phyloP scores from a whole-genome alignment of 208 protist genomes.

The Crithidia expoeki region DNA sequence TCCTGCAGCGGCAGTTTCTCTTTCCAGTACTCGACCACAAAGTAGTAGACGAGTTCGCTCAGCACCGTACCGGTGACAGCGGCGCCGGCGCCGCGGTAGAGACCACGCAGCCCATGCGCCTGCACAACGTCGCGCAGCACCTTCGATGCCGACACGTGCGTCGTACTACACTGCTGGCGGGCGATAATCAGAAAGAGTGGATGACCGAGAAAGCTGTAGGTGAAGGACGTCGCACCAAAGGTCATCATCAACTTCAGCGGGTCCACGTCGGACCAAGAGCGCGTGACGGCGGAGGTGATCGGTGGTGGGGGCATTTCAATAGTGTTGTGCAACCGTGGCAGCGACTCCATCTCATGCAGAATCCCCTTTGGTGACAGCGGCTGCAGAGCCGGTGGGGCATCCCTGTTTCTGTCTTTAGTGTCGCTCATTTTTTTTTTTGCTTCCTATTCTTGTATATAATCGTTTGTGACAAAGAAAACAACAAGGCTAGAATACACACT shows the following conservation, averaged over 20 bases:
- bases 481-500: too few relatives aligned
- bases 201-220: constrained; percentile 68
- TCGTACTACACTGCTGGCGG: constrained; percentile 72
- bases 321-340: constrained; percentile 24
- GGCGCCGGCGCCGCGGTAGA: constrained; percentile 72
- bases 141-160: constrained; percentile 40
- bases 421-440: constrained; percentile 5
- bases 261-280: constrained; percentile 83
- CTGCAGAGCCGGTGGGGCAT: constrained; percentile 9
- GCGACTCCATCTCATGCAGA: constrained; percentile 15
- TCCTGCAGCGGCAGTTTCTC: constrained; percentile 68
- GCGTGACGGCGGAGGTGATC: constrained; percentile 70
- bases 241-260: constrained; percentile 62
- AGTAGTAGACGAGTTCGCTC: constrained; percentile 81
- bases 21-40: constrained; percentile 75
- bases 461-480: not conserved
- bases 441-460: not conserved
- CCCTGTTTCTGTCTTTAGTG: not conserved
- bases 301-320: constrained; percentile 30
- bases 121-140: constrained; percentile 53
- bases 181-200: constrained; percentile 79
- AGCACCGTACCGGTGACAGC: constrained; percentile 71
- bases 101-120: constrained; percentile 52
- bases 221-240: constrained; percentile 68
- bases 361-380: constrained; percentile 13